phyloP scores from a whole-genome alignment of 257 asterid genomes.

The Rehmannia glutinosa region DNA sequence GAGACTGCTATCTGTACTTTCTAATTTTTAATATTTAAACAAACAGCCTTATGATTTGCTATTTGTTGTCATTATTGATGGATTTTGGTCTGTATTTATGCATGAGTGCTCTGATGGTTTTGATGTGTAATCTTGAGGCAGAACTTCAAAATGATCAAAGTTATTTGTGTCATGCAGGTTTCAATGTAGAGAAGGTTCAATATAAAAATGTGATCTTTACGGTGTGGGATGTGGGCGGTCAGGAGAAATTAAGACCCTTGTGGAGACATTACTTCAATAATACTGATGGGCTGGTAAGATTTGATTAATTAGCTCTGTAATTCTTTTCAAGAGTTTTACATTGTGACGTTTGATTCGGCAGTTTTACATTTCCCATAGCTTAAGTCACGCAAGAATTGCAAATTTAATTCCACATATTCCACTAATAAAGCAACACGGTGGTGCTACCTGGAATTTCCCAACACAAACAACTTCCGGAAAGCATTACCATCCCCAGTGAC shows the following conservation, averaged over 20 bases:
- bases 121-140: slow-evolving; percentile 6
- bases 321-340: background rate
- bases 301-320: background rate
- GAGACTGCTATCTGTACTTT: background rate
- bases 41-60: background rate
- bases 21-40: background rate
- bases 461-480: background rate
- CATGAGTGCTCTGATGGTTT: slow-evolving; percentile 8
- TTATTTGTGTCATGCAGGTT: slow-evolving; percentile 55
- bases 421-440: background rate
- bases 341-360: background rate
- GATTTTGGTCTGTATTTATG: background rate
- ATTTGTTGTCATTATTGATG: slow-evolving; percentile 3
- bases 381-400: background rate
- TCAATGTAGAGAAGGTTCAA: slow-evolving; percentile 97
- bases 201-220: slow-evolving; percentile 89
- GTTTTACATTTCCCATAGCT: background rate
- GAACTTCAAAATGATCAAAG: slow-evolving; percentile 17
- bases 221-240: slow-evolving; percentile 99
- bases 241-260: slow-evolving; percentile 88
- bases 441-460: slow-evolving; percentile 4
- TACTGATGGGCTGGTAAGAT: slow-evolving; percentile 90
- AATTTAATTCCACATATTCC: background rate
- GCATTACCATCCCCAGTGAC: slow-evolving; percentile 6
- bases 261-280: slow-evolving; percentile 97